Evolutionary conservation across 805 yeast species (phyloP), one percentile per base, ranked within the genome.

Genomic region (Candida nanaspora): DNA sequence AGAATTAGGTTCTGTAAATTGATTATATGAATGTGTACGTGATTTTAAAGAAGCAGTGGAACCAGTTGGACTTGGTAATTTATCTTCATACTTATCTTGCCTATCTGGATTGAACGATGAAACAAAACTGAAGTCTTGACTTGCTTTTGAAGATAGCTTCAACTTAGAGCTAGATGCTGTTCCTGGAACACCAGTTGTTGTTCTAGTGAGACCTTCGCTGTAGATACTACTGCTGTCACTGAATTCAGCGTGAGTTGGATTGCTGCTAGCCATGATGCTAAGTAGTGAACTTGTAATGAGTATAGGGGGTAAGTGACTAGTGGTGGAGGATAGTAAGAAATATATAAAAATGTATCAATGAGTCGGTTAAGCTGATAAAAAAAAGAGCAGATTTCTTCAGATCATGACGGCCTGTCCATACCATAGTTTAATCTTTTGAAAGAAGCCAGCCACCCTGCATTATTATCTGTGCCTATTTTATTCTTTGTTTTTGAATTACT

Each of bases 111-210:
- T 20, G 18, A 21, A 4, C 7, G 39, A 36, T 4, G 32, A 27
- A 18, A 27, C 39, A 27, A 36, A 36, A n/a, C 39, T 36, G 20
- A 36, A 36, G 3, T 36, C 39, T n/a, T 36, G 33, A 18, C 18
- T 25, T 7, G 31, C 8, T 13, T 16, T 3, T 19, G 32, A 20
- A 13, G 27, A 7, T 7, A 7, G 23, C 6, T n/a, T 16, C 5
- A 31, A 8, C n/a, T 31, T 33, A 11, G 26, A 21, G 14, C 35
- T 11, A 21, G 35, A 10, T 33, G 20, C 35, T 14, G 22, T 13
- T 33, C n/a, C 35, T 19, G 13, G 6, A 9, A 7, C 35, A n/a
- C 14, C 30, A 20, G 14, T 10, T 14, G 29, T 27, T 22, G 28
- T 8, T 14, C 6, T 5, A 28, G 11, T 9, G 19, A 4, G 35